A percentile compares a stretch with the other conserved stretches of the same genome.
Conservation (phyloP, 768 basidiomycete species). For the Hygrophorus russula region DNA sequence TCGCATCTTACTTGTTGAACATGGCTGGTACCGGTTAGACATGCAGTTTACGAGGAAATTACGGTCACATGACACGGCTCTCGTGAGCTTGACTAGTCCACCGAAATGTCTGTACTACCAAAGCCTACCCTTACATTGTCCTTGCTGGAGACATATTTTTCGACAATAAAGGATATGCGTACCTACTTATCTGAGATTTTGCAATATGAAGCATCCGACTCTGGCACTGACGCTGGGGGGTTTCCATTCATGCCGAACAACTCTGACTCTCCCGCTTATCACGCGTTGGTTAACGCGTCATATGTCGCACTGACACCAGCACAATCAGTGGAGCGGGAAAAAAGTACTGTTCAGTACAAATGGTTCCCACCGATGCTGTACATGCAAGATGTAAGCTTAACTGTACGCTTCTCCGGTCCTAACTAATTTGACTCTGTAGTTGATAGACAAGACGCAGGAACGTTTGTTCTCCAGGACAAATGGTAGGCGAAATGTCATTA, state of each 20-base stretch:
- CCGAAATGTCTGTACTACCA: too few relatives aligned
- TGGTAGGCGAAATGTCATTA: slow-evolving; percentile 42
- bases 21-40: too few relatives aligned
- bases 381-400: slow-evolving; percentile 40
- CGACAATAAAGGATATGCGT: slow-evolving; percentile 25
- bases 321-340: slow-evolving; percentile 6
- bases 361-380: slow-evolving; percentile 30
- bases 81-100: too few relatives aligned
- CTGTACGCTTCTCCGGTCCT: neutral
- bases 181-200: slow-evolving; percentile 30
- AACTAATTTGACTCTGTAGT: slow-evolving; percentile 20
- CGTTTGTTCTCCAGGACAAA: slow-evolving; percentile 30
- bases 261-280: slow-evolving; percentile 19
- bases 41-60: too few relatives aligned
- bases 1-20: too few relatives aligned
- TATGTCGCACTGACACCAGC: slow-evolving; percentile 29
- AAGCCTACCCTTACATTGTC: slow-evolving; percentile 13
- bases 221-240: neutral
- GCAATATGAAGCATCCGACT: slow-evolving; percentile 4
- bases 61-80: too few relatives aligned
- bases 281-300: slow-evolving; percentile 30
- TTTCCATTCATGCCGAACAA: slow-evolving; percentile 9
- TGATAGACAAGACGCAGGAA: slow-evolving; percentile 52
- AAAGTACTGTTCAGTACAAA: slow-evolving; percentile 11
- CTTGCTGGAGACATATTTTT: slow-evolving; percentile 34